Evolutionary conservation across 1,284 basidiomycete genomes (phyloP).

Genomic region (Flammula alnicola): DNA sequence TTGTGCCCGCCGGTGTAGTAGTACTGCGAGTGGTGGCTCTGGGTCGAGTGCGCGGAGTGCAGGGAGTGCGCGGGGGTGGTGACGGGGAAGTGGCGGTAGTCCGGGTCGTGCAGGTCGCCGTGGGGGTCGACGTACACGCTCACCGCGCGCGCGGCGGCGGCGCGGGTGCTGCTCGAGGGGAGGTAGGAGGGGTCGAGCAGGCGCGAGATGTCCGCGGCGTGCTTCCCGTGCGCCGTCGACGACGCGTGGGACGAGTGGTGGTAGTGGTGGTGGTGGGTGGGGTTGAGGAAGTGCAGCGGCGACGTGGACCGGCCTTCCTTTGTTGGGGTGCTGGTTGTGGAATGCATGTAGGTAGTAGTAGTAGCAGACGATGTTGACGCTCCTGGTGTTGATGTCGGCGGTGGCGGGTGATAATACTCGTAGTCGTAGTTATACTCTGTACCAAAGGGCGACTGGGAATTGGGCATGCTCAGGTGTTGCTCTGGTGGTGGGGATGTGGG

Average conservation of each 20-base stretch:
- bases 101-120: constrained; percentile 70
- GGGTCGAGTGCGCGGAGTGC: background rate
- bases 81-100: constrained; percentile 66
- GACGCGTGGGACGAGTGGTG: too few relatives aligned
- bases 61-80: constrained; percentile 26
- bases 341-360: too few relatives aligned
- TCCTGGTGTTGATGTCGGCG: too few relatives aligned
- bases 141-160: constrained; percentile 17
- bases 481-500: too few relatives aligned
- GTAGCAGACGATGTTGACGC: too few relatives aligned
- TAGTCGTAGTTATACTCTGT: too few relatives aligned
- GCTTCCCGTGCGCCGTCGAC: background rate
- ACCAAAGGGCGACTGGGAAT: too few relatives aligned
- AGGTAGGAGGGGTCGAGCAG: constrained; percentile 69
- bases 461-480: too few relatives aligned
- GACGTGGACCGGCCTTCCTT: background rate
- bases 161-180: constrained; percentile 36
- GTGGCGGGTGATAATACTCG: too few relatives aligned
- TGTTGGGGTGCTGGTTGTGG: too few relatives aligned
- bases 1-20: too few relatives aligned
- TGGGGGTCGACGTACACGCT: constrained; percentile 61
- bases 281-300: constrained; percentile 16
- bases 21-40: background rate
- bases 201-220: constrained; percentile 53
- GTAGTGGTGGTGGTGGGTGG: constrained; percentile 1